Base-by-base conservation (phyloP, 108 stramenopile species). In the Fistulifera solaris region DNA sequence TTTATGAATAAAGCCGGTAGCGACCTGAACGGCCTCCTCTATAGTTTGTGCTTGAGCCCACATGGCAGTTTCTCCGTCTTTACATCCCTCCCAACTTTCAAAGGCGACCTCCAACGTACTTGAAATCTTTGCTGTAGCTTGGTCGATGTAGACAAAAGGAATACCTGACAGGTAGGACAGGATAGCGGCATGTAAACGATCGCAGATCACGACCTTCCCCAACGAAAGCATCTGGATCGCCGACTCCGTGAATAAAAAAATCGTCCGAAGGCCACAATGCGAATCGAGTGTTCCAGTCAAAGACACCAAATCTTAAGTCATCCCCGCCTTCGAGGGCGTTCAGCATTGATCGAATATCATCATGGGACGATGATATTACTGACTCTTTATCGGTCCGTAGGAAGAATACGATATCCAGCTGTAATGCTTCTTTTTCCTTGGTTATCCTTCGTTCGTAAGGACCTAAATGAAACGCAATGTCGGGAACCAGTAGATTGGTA, bases 381-480 rank as follows among this genome's bases (percentile, higher is more conserved):
- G 65, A 66, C 31, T 71, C 70, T 18, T 56, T 35, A 44, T 71
- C 70, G 15, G 48, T 38, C 19, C 70, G 53, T 27, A 71, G 43
- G 17, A 71, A 62, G 16, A 71, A 41, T 38, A 71, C 16, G 28
- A 71, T 38, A 28, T 71, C 70, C 6, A 61, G 56, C 5, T 42
- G 35, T 38, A 27, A n/a, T 28, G 14, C 26, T 15, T 38, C 42
- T 4, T 23, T 16, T 27, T 58, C 38, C 14, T 18, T 18, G 40
- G 51, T 40, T 27, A 38, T 35, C 16, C 40, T 57, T n/a, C n/a
- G 40, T 17, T 35, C 14, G 51, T 51, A 71, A 14, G 64, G 64
- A 51, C 70, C 70, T 13, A 71, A 26, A 26, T 71, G 70, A 56
- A 71, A 71, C 16, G 70, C 64, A 65, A 71, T 71, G 55, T 71